These are phyloP conservation scores for Pythium chondricola DNA, from an alignment of 352 stramenopile genomes.

Conservation along the genomic window DNA sequence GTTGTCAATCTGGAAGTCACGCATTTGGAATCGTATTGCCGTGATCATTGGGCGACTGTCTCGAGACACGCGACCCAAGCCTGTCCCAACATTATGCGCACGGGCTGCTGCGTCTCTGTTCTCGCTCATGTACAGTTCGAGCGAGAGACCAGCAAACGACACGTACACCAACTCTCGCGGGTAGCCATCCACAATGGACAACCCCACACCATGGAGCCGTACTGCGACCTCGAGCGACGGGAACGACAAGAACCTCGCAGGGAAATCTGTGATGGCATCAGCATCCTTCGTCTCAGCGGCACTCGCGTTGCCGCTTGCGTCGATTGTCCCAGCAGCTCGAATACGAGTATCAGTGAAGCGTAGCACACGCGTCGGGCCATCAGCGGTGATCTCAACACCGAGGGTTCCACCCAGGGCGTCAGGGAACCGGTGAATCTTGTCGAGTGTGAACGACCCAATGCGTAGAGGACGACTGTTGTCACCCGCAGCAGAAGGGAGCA, in stretches of 20 bases:
- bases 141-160: conserved; percentile 50
- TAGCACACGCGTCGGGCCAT: conserved; percentile 83
- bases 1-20: conserved; percentile 86
- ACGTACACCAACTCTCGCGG: conserved; percentile 81
- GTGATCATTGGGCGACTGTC: conserved; percentile 52
- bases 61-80: conserved; percentile 45
- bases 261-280: conserved; percentile 12
- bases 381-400: conserved; percentile 75
- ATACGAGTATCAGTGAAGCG: conserved; percentile 80
- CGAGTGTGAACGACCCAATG: conserved; percentile 76
- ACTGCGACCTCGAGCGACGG: conserved; percentile 48
- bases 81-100: neutral
- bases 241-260: conserved; percentile 11
- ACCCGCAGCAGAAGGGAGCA: conserved; percentile 80
- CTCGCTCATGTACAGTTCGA: conserved; percentile 62
- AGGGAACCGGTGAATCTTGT: conserved; percentile 76
- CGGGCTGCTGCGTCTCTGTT: conserved; percentile 19
- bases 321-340: conserved; percentile 30
- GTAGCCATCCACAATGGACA: conserved; percentile 66
- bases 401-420: conserved; percentile 69
- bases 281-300: conserved; percentile 10
- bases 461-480: conserved; percentile 82
- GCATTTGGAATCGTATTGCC: conserved; percentile 59
- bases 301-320: conserved; percentile 22
- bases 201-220: conserved; percentile 62